These are phyloP conservation scores for Cyclotella cryptica DNA, from an alignment of 108 stramenopile genomes.

Conservation along the genomic window DNA sequence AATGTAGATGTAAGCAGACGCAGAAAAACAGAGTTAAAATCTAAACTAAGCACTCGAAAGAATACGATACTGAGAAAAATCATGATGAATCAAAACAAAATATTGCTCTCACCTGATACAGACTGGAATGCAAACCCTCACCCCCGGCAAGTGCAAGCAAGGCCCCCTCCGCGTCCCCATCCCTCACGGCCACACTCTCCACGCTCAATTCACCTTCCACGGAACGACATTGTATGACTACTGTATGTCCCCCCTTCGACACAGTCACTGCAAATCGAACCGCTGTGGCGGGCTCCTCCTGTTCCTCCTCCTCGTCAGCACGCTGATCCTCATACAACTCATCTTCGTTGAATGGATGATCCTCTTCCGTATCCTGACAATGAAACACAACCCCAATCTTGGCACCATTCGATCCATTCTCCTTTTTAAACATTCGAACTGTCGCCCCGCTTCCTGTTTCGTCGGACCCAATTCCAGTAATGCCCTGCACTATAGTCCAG, in stretches of 20 bases:
- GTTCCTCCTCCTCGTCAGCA: conserved; percentile 54
- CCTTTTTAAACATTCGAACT: conserved; percentile 48
- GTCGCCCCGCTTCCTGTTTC: conserved; percentile 35
- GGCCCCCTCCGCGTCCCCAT: conserved; percentile 48
- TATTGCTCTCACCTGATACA: conserved; percentile 55
- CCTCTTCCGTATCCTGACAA: conserved; percentile 79
- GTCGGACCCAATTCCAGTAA: conserved; percentile 38
- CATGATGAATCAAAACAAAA: background rate
- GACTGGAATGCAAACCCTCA: conserved; percentile 39
- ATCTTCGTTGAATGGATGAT: conserved; percentile 38
- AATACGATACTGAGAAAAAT: conserved; percentile 4
- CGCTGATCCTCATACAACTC: background rate
- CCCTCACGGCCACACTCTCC: conserved; percentile 60
- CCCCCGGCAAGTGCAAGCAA: conserved; percentile 32
- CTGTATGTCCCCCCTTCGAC: conserved; percentile 75
- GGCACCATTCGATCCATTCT: conserved; percentile 40
- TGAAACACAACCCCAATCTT: conserved; percentile 77
- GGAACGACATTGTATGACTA: conserved; percentile 64
- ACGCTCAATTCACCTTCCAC: conserved; percentile 53
- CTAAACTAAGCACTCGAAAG: background rate
- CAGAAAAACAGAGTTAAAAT: background rate
- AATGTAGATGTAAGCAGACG: background rate
- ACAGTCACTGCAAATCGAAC: conserved; percentile 77
- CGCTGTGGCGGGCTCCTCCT: conserved; percentile 57
- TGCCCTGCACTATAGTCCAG: conserved; percentile 56